A percentile compares a stretch with the other conserved stretches of the same genome.
Evolutionary conservation across 495 filamentous ascomycete species (phyloP).

Genomic region (Stereocaulon alpinum): DNA sequence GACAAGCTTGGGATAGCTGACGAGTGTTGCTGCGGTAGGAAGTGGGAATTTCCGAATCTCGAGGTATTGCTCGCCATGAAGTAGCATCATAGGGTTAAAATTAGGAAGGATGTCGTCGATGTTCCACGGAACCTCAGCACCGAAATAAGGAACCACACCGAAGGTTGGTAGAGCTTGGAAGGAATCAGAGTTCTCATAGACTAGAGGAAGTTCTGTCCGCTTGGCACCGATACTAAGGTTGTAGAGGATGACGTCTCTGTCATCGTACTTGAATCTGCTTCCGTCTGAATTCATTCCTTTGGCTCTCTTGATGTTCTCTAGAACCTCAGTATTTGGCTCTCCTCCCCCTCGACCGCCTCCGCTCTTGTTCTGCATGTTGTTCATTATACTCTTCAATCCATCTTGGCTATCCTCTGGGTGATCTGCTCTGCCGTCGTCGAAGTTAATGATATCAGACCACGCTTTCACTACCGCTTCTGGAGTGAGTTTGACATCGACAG

Average conservation of each 20-base stretch:
- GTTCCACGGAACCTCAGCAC: conserved; percentile 69
- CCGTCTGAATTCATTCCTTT: conserved; percentile 59
- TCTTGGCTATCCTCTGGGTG: conserved; percentile 71
- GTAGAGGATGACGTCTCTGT: conserved; percentile 87
- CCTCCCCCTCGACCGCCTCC: conserved; percentile 30
- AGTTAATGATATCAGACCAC: conserved; percentile 74
- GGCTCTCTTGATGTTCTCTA: conserved; percentile 67
- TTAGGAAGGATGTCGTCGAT: conserved; percentile 80
- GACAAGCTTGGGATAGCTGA: conserved; percentile 76
- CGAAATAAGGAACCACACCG: conserved; percentile 89
- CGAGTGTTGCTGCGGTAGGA: conserved; percentile 70
- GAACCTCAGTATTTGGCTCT: conserved; percentile 35
- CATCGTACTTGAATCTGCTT: conserved; percentile 72
- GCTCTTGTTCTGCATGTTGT: conserved; percentile 72
- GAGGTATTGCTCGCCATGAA: conserved; percentile 98
- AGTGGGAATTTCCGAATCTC: conserved; percentile 92
- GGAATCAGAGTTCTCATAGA: conserved; percentile 79
- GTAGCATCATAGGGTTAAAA: conserved; percentile 97
- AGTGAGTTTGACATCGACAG: conserved; percentile 73
- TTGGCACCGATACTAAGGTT: conserved; percentile 94
- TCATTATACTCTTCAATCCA: conserved; percentile 79
- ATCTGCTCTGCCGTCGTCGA: conserved; percentile 84
- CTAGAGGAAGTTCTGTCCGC: conserved; percentile 74
- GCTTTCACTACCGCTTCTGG: conserved; percentile 73
- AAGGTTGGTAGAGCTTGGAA: conserved; percentile 93